A percentile compares a stretch with the other conserved stretches of the same genome.
These are phyloP conservation scores for Crithidia fasciculata DNA, from an alignment of 208 protist genomes.

Conservation along the genomic window DNA sequence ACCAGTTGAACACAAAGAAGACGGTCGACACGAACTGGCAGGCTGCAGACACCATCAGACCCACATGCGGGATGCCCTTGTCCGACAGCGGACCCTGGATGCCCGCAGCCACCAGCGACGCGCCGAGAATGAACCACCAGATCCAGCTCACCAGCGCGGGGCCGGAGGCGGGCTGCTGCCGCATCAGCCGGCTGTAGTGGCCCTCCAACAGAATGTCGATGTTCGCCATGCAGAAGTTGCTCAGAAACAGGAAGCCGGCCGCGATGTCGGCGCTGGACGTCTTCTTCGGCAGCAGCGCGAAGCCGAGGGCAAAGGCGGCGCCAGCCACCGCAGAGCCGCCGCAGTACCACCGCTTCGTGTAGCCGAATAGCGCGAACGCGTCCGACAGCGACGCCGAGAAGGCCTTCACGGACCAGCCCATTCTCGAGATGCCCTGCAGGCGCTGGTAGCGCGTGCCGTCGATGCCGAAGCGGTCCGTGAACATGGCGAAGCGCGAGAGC, in stretches of 20 bases:
- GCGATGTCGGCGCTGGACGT: conserved; percentile 35
- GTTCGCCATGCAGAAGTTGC: conserved; percentile 57
- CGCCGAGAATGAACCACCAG: conserved; percentile 58
- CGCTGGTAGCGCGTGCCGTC: conserved; percentile 56
- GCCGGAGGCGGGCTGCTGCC: conserved; percentile 38
- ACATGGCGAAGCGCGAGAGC: conserved; percentile 51
- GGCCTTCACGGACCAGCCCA: conserved; percentile 74
- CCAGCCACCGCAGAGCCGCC: conserved; percentile 48
- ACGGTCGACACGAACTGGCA: conserved; percentile 47
- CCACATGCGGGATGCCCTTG: conserved; percentile 34
- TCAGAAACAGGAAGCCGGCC: conserved; percentile 60
- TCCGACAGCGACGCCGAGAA: conserved; percentile 58
- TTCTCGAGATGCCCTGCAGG: conserved; percentile 42
- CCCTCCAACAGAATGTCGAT: conserved; percentile 78
- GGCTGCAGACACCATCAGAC: conserved; percentile 45
- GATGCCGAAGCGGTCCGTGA: conserved; percentile 47
- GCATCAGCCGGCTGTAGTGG: conserved; percentile 71
- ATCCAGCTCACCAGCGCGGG: conserved; percentile 67
- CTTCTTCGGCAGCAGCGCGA: conserved; percentile 46
- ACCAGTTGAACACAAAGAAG: conserved; percentile 72
- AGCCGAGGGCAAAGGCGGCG: conserved; percentile 40
- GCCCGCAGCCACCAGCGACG: conserved; percentile 37
- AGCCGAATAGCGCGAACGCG: conserved; percentile 56
- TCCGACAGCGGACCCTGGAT: conserved; percentile 64
- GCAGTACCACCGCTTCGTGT: conserved; percentile 74